Evolutionary conservation across 2,329 filamentous ascomycete genomes (phyloP), one percentile per base, ranked within the genome.

Genomic region (Neurospora sp.): DNA sequence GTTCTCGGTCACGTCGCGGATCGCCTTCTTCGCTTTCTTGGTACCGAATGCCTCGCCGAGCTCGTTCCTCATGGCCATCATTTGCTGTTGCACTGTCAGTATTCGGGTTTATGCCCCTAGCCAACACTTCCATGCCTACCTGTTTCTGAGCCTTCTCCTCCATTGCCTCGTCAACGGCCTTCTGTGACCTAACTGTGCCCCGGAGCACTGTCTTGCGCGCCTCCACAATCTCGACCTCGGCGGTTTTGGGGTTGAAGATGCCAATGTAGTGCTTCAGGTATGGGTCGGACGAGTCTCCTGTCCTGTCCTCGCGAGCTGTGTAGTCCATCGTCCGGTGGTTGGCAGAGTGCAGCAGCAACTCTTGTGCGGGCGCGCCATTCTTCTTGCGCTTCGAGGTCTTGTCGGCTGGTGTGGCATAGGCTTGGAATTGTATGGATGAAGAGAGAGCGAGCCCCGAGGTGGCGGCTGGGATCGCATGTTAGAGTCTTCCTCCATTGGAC

Each of bases 21-120:
- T 88, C 1, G 88, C 90, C 81, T 94, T 95, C 83, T 89, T 91
- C 28, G 92, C 91, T 81, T 94, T 95, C 82, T 92, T 93, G 36
- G 92, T 95, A 78, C 92, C 92, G 76, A 96, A 96, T 39, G 90
- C 88, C 75, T 91, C 86, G 52, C 91, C 91, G 12, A 96, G 87
- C 2, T 89, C 87, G 74, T 88, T 89, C 74, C 87, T 87, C 77
- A 87, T 86, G 37, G 90, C 86, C 75, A 85, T 81, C 76, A 85
- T 86, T 65, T 62, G 52, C 52, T 62, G 52, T 62, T 62, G 52
- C 28, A 15, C 52, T 15, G 28, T 62, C 52, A 62, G 52, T 62
- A 19, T 52, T 15, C 6, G 23, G 52, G 4, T 33, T 10, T 10
- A 62, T 62, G 23, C 52, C 52, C 12, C 52, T 62, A 17, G 15